A percentile compares a stretch with the other conserved stretches of the same genome.
phyloP scores from a whole-genome alignment of 257 asterid species.

The Rauvolfia tetraphylla region DNA sequence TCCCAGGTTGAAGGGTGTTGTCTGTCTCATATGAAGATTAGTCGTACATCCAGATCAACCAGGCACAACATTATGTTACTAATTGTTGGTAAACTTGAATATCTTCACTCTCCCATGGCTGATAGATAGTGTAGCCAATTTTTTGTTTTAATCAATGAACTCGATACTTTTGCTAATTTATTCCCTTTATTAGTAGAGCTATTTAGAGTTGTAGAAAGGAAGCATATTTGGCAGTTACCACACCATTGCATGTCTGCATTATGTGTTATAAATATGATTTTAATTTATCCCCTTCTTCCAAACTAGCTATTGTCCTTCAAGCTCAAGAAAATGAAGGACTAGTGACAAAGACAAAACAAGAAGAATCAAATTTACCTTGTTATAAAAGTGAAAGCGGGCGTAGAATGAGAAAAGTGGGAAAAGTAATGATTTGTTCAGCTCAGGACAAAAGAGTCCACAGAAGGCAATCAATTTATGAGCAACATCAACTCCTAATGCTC shows the following conservation, averaged over 20 bases:
- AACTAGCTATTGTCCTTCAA: too few relatives aligned
- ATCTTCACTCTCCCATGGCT: conserved; percentile 3
- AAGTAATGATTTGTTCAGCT: not conserved
- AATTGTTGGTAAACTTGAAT: conserved; percentile 17
- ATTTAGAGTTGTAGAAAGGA: not conserved
- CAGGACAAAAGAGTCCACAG: not conserved
- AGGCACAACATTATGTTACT: conserved; percentile 23
- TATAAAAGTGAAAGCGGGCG: too few relatives aligned
- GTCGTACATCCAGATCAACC: conserved; percentile 42
- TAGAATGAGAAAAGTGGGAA: not conserved
- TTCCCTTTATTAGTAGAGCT: not conserved
- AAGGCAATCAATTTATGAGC: not conserved
- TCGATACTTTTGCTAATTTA: not conserved
- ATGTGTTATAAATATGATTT: too few relatives aligned
- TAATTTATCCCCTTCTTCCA: too few relatives aligned
- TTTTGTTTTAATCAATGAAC: conserved; percentile 14
- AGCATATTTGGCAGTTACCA: not conserved
- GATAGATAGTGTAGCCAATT: not conserved
- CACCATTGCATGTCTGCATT: too few relatives aligned
- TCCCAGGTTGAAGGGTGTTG: conserved; percentile 31
- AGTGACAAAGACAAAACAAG: not conserved
- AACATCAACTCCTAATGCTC: not conserved
- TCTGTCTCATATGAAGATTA: conserved; percentile 23
- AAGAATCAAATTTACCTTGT: not conserved
- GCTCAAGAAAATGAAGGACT: not conserved